phyloP scores from a whole-genome alignment of 768 basidiomycete genomes.

The Serendipita indica region DNA sequence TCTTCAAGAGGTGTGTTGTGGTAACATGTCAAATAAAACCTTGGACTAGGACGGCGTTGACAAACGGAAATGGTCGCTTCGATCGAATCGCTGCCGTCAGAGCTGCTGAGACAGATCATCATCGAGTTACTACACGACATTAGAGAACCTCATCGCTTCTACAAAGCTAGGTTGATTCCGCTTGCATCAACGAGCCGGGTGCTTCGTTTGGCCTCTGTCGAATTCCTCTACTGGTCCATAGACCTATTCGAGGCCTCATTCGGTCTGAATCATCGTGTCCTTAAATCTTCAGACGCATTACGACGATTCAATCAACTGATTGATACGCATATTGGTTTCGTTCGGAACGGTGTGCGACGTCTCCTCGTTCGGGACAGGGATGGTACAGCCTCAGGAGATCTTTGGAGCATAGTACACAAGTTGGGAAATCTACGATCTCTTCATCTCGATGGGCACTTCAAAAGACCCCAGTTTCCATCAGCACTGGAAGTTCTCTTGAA shows the following conservation, averaged over 20 bases:
- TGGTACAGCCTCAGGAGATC: neutral
- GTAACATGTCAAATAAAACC: no score
- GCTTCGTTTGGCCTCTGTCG: neutral
- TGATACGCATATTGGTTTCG: neutral
- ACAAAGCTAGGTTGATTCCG: neutral
- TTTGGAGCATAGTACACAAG: neutral
- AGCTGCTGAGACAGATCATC: neutral
- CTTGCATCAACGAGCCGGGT: neutral
- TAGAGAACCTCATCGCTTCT: neutral
- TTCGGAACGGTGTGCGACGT: constrained; percentile 1
- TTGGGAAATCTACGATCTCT: constrained; percentile 1
- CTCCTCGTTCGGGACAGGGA: neutral
- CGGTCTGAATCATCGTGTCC: constrained; percentile 1
- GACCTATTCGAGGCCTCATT: constrained; percentile 5
- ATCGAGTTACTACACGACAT: neutral
- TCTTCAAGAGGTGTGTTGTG: no score
- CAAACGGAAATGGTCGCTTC: no score
- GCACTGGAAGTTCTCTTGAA: neutral
- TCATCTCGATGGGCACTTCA: neutral
- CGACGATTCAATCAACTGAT: neutral
- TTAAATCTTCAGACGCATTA: neutral
- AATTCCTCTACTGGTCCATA: neutral
- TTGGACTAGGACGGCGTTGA: no score
- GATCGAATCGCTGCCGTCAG: neutral
- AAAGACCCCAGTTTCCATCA: neutral